Conservation (phyloP, 2,329 filamentous ascomycete genomes). For the Bipolaris sorokiniana region DNA sequence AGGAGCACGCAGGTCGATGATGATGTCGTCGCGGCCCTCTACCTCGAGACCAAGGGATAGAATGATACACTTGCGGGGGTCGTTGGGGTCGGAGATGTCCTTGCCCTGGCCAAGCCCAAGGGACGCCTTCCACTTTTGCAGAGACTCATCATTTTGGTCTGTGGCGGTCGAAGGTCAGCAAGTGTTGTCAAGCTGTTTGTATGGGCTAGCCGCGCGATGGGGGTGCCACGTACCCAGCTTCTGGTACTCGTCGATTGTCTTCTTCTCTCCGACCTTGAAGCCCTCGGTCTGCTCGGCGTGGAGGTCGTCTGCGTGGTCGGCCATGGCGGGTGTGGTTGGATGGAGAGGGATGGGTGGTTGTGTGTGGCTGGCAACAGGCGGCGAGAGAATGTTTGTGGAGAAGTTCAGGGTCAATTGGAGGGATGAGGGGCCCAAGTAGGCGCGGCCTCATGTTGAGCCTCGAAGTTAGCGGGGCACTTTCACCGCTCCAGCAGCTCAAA, state of each 20-base stretch:
- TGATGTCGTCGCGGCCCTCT: slow-evolving; percentile 80
- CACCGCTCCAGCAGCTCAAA: slow-evolving; percentile 24
- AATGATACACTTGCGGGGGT: slow-evolving; percentile 92
- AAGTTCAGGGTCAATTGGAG: slow-evolving; percentile 18
- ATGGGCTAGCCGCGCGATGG: not conserved
- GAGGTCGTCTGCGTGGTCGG: slow-evolving; percentile 73
- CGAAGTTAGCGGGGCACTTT: slow-evolving; percentile 34
- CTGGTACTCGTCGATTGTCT: slow-evolving; percentile 93
- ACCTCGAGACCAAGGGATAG: slow-evolving; percentile 87
- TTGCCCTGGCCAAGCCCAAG: slow-evolving; percentile 77
- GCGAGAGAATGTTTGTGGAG: slow-evolving; percentile 17
- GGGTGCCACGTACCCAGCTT: slow-evolving; percentile 75
- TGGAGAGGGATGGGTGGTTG: slow-evolving; percentile 3
- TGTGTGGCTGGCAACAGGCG: slow-evolving; percentile 4
- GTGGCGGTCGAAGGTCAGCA: slow-evolving; percentile 18
- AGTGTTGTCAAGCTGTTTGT: not conserved
- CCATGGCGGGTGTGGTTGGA: slow-evolving; percentile 30
- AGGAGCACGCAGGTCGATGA: slow-evolving; percentile 80
- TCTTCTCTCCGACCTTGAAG: slow-evolving; percentile 99
- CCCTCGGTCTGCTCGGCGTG: slow-evolving; percentile 87
- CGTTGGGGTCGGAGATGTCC: slow-evolving; percentile 63
- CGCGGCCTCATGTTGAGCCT: slow-evolving; percentile 25
- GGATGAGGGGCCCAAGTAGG: slow-evolving; percentile 17
- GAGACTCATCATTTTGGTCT: slow-evolving; percentile 84
- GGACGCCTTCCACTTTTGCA: slow-evolving; percentile 97